These are phyloP conservation scores for Vigna trinervia DNA, from an alignment of 306 rosid species.

Conservation along the genomic window DNA sequence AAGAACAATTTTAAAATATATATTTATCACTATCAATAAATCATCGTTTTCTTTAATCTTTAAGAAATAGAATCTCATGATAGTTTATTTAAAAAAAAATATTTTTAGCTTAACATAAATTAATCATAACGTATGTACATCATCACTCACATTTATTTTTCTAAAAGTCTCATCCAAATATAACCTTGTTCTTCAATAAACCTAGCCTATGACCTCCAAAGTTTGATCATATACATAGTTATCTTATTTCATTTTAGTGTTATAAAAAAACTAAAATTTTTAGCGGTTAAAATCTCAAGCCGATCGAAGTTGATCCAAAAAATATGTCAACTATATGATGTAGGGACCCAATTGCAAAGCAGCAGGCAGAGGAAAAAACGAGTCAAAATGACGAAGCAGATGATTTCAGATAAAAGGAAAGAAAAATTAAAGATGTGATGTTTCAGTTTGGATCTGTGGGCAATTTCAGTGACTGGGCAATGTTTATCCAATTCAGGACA, in stretches of 20 bases:
- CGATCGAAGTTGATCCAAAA: not conserved
- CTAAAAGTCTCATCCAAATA: no score
- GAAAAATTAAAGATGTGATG: not conserved
- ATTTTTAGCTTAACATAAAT: no score
- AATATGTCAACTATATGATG: not conserved
- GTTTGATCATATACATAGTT: not conserved
- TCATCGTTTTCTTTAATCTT: no score
- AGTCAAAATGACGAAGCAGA: conserved; percentile 12
- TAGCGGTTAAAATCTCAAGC: not conserved
- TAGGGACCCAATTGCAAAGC: not conserved
- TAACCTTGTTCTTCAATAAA: not conserved
- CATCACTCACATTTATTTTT: no score
- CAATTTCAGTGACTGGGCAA: not conserved
- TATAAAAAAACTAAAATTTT: not conserved
- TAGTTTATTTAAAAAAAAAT: no score
- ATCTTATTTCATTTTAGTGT: not conserved
- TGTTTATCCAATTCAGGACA: not conserved
- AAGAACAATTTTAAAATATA: no score
- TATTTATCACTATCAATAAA: no score
- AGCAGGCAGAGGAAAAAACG: not conserved
- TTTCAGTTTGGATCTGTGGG: conserved; percentile 9
- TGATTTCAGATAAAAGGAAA: not conserved
- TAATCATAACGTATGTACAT: no score
- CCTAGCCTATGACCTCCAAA: not conserved
- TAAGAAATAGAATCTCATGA: no score